These are phyloP conservation scores for Chytriomyces sp. DNA, from an alignment of 192 early-diverging fungal species.

Conservation along the genomic window DNA sequence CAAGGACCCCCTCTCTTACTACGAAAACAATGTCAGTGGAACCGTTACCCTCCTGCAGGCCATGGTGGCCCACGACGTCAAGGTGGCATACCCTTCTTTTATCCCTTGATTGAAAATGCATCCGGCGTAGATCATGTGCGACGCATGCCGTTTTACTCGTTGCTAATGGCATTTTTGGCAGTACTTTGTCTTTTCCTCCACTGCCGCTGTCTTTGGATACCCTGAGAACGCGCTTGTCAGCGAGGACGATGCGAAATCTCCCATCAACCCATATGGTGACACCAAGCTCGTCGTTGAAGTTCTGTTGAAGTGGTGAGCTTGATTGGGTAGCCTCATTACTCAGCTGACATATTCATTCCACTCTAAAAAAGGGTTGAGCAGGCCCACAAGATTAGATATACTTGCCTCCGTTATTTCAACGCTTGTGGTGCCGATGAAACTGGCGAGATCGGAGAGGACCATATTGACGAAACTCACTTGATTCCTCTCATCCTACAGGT, in stretches of 20 bases:
- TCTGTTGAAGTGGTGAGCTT: conserved; percentile 72
- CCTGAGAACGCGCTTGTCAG: conserved; percentile 72
- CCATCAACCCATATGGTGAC: conserved; percentile 92
- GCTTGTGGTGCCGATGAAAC: conserved; percentile 88
- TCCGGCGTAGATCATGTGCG: no score
- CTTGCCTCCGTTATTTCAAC: conserved; percentile 88
- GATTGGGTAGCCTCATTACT: neutral
- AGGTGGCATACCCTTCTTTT: conserved; percentile 35
- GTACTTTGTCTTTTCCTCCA: conserved; percentile 93
- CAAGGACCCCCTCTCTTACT: conserved; percentile 82
- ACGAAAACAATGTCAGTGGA: conserved; percentile 91
- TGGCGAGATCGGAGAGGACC: conserved; percentile 92
- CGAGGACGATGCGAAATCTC: conserved; percentile 67
- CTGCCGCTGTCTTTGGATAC: conserved; percentile 87
- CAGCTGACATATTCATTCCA: neutral
- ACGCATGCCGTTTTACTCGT: neutral
- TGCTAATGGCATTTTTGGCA: conserved; percentile 2
- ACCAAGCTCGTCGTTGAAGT: conserved; percentile 95
- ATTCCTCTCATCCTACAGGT: conserved; percentile 84
- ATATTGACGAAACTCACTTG: conserved; percentile 84
- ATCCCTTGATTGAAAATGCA: neutral
- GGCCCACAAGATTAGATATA: conserved; percentile 51
- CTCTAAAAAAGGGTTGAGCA: conserved; percentile 36
- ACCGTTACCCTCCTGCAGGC: conserved; percentile 80
- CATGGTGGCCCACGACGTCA: conserved; percentile 80